These are phyloP conservation scores for Ustilago tritici DNA, from an alignment of 1,284 basidiomycete genomes.

Conservation along the genomic window DNA sequence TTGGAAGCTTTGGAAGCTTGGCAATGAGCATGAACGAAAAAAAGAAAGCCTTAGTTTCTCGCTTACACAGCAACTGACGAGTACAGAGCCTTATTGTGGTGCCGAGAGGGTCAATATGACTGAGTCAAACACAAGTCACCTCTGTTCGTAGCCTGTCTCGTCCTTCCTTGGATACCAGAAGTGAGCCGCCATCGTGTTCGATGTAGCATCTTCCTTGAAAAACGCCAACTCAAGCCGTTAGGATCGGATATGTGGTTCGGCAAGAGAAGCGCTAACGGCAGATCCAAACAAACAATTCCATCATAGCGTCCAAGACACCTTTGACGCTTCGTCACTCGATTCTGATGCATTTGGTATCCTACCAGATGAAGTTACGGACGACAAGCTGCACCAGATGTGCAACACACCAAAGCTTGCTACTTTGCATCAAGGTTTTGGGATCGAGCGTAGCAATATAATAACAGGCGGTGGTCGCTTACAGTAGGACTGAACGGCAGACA, in stretches of 20 bases:
- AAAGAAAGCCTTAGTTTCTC: not conserved
- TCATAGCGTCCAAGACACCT: not conserved
- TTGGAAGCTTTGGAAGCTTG: not conserved
- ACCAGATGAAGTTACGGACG: not conserved
- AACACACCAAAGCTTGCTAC: not conserved
- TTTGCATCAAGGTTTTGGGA: not conserved
- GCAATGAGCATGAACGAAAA: not conserved
- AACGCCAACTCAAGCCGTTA: not conserved
- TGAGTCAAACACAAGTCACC: not conserved
- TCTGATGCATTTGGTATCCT: too few species aligned
- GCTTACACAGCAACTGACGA: not conserved
- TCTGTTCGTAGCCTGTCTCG: too few species aligned
- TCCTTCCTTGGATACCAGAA: too few species aligned
- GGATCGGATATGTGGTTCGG: constrained; percentile 8
- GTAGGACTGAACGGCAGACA: not conserved
- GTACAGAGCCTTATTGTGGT: not conserved
- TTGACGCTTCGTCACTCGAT: not conserved
- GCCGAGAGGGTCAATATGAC: constrained; percentile 6
- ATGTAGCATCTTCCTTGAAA: not conserved
- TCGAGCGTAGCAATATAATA: not conserved
- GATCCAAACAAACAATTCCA: constrained; percentile 6
- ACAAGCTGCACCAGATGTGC: not conserved
- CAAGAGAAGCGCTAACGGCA: constrained; percentile 6
- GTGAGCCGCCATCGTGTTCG: too few species aligned
- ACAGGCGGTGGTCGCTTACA: not conserved